Evolutionary conservation across 2,329 filamentous ascomycete species (phyloP).

Genomic region (Emydomyces testavorans): DNA sequence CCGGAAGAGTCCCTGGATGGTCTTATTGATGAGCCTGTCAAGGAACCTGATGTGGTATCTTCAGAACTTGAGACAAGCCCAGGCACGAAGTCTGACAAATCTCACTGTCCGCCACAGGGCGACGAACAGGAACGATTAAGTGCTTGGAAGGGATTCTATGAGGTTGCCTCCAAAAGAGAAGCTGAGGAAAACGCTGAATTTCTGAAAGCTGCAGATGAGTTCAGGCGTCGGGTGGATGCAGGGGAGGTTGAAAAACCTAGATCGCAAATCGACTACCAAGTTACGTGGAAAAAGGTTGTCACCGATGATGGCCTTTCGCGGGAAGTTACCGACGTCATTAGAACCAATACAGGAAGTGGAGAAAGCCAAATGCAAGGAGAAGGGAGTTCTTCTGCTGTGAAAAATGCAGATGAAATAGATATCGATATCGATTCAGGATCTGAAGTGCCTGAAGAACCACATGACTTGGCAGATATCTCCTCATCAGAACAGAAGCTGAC

Average conservation of each 20-base stretch:
- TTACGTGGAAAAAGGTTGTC: constrained; percentile 32
- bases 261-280: constrained; percentile 23
- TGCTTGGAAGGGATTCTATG: constrained; percentile 33
- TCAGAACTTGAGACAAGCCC: background rate
- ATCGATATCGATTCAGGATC: constrained; percentile 21
- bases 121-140: constrained; percentile 18
- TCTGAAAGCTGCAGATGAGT: constrained; percentile 19
- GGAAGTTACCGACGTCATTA: constrained; percentile 19
- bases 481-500: background rate
- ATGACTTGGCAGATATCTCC: background rate
- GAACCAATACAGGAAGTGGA: constrained; percentile 13
- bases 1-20: background rate
- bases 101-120: background rate
- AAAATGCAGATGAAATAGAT: constrained; percentile 36
- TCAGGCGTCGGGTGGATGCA: constrained; percentile 12
- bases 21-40: background rate
- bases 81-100: background rate
- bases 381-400: constrained; percentile 29
- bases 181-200: constrained; percentile 25
- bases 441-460: background rate
- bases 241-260: constrained; percentile 12
- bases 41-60: background rate
- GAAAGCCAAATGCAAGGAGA: constrained; percentile 41
- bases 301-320: constrained; percentile 22
- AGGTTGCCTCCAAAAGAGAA: constrained; percentile 25